Base-by-base conservation (phyloP, 2,329 filamentous ascomycete species). In the Aspergillus viridinutans region DNA sequence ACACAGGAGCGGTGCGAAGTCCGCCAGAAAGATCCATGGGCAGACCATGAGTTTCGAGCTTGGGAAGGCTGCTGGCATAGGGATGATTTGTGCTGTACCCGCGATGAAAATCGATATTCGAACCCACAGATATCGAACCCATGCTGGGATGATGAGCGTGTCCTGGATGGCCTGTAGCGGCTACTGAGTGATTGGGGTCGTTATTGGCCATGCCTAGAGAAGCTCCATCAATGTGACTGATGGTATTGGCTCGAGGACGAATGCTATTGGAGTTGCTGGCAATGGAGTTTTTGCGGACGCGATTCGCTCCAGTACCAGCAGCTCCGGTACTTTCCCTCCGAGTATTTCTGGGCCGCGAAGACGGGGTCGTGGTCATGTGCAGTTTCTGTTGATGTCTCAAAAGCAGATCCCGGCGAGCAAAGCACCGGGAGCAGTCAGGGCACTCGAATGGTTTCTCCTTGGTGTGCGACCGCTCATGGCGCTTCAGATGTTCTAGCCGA, bases 381-480 rank as follows among this genome's bases (percentile, higher is more conserved):
- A 99, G 84, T 81, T 99, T 99, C 81, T 99, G 94, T 81, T 99
- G 94, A 76, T 99, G 94, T 58, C 94, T 86, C 64, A 99, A 80
- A 55, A 99, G 83, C 64, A 99, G 78, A 75, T 99, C 94, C 64
- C 94, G 86, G 59, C 94, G 86, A 58, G 94, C 94, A 76, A 99
- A 99, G 78, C 94, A 97, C 76, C 94, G 81, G 40, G 90, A 84
- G 76, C 94, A 99, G 74, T 97, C 91, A 28, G 91, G 90, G 69
- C 94, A 99, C 76, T 97, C 92, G 68, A 99, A 99, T 1, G 94
- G 94, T 80, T 99, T 99, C 78, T 99, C 92, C 74, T 99, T 97
- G 48, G 92, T 97, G 73, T 97, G 92, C n/a, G 92, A 96, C 61
- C 94, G 86, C 78, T 97, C 94, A 76, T 99, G 94, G 59, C 94